phyloP scores from a whole-genome alignment of 805 yeast genomes.

The Jamesozyma hellenica region DNA sequence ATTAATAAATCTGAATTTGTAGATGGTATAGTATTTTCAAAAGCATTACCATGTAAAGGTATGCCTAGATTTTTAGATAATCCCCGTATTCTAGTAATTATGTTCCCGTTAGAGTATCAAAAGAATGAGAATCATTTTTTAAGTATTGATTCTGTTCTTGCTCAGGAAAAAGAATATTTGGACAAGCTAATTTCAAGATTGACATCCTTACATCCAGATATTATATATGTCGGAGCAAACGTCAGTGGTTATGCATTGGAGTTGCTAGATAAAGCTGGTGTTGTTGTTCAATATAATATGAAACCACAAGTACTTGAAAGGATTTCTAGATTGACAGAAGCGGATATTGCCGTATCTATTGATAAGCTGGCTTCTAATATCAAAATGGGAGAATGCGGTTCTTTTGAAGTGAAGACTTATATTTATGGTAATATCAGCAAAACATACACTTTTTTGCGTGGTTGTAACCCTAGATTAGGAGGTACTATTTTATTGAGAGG shows the following conservation, averaged over 20 bases:
- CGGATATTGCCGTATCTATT: conserved; percentile 77
- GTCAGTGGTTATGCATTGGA: conserved; percentile 76
- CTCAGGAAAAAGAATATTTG: conserved; percentile 81
- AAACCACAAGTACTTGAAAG: conserved; percentile 76
- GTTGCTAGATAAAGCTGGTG: conserved; percentile 59
- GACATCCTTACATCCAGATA: conserved; percentile 63
- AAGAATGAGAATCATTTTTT: conserved; percentile 69
- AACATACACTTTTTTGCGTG: conserved; percentile 70
- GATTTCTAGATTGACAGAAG: conserved; percentile 66
- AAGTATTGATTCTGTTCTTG: conserved; percentile 71
- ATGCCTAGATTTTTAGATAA: conserved; percentile 58
- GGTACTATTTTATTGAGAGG: conserved; percentile 86
- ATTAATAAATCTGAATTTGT: conserved; percentile 50
- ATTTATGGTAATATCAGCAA: conserved; percentile 47
- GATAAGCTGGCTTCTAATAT: conserved; percentile 70
- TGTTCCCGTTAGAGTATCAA: conserved; percentile 83
- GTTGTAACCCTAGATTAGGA: conserved; percentile 64
- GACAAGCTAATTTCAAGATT: conserved; percentile 73
- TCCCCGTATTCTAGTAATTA: conserved; percentile 72
- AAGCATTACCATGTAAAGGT: conserved; percentile 63
- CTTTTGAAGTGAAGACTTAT: conserved; percentile 62
- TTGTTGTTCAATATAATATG: conserved; percentile 71
- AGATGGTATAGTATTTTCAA: conserved; percentile 79
- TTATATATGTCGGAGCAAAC: conserved; percentile 67
- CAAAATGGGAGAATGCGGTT: conserved; percentile 64